phyloP scores from a whole-genome alignment of 805 yeast genomes.

The Ogataea thermomethanolica region DNA sequence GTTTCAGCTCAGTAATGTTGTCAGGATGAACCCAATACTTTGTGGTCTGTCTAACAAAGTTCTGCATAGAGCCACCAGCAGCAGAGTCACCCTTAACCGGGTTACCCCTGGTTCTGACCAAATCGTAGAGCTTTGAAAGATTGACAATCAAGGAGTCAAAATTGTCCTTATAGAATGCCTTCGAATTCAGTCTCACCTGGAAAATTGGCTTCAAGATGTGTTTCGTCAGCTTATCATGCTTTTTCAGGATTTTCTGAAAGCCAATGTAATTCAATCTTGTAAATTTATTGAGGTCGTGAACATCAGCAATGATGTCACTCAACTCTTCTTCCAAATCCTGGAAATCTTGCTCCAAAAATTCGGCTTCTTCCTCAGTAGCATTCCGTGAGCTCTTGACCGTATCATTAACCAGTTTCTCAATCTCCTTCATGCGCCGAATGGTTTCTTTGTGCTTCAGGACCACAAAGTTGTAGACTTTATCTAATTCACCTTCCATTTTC shows the following conservation, averaged over 20 bases:
- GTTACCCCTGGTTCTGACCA: slow-evolving; percentile 93
- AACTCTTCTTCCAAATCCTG: slow-evolving; percentile 72
- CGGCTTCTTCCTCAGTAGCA: slow-evolving; percentile 35
- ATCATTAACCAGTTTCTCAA: slow-evolving; percentile 65
- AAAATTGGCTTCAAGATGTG: slow-evolving; percentile 85
- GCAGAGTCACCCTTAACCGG: slow-evolving; percentile 93
- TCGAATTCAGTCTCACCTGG: slow-evolving; percentile 87
- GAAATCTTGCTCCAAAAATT: slow-evolving; percentile 57
- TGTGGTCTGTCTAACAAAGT: slow-evolving; percentile 97
- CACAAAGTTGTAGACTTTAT: slow-evolving; percentile 89
- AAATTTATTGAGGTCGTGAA: slow-evolving; percentile 93
- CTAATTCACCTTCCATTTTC: slow-evolving; percentile 75
- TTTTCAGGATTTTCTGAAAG: slow-evolving; percentile 92
- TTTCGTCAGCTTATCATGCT: slow-evolving; percentile 88
- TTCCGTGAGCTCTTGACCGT: slow-evolving; percentile 44
- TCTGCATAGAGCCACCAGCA: slow-evolving; percentile 98
- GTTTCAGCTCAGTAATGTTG: slow-evolving; percentile 92
- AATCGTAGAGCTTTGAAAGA: slow-evolving; percentile 81
- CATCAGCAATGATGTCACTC: slow-evolving; percentile 91
- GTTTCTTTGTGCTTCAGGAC: slow-evolving; percentile 85
- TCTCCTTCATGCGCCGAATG: slow-evolving; percentile 76
- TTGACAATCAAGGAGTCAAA: slow-evolving; percentile 87
- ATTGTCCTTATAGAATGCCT: slow-evolving; percentile 94
- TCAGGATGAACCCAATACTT: slow-evolving; percentile 99
- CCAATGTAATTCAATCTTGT: slow-evolving; percentile 94